Base-by-base conservation (phyloP, 306 rosid genomes). In the Ormosia emarginata region DNA sequence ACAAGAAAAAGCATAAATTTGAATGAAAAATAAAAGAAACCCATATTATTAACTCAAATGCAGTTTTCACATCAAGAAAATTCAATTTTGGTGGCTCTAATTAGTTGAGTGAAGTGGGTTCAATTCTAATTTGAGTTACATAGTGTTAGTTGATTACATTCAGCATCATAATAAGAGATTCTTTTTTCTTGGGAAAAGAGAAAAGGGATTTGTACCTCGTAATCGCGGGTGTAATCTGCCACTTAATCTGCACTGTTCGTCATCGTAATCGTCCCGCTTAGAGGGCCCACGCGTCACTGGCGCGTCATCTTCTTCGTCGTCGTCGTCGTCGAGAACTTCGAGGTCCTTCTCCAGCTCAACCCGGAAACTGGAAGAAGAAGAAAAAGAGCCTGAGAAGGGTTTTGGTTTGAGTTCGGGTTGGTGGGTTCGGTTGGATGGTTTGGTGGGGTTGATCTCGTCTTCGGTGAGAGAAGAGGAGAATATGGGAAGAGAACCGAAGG, bases 161-260 rank as follows among this genome's bases (percentile, higher is more conserved):
- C 33, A 71, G 3, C 0, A 41, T 7, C 56, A 32, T 5, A 57
- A 24, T 6, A 8, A 43, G 5, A 11, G 12, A 58, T 11, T 17
- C 3, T 1, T 24, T 24, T 24, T 24, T 11, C n/a, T n/a, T 24
- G 5, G 4, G 12, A 9, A 33, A n/a, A 15, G 13, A 33, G 1
- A 55, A 66, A 64, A 32, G 12, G 68, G 75, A 4, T 41, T 9
- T 1, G 6, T 77, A 95, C 99, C 98, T 95, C 98, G 78, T 32
- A 89, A 88, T 93, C 99, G 24, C 93, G 91, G 55, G 97, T 92
- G 79, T 87, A 84, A 81, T 95, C 99, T 93, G 61, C 87, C 64
- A 90, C 81, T 84, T 92, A 34, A 95, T 88, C 50, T 91, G 84
- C 99, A 95, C 82, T 92, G 89, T 81, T 93, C 97, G 32, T 92